Percentiles rank a stretch among this genome's conserved stretches.
These are phyloP conservation scores for Arthroderma sp. DNA, from an alignment of 2,329 filamentous ascomycete genomes.

Conservation along the genomic window DNA sequence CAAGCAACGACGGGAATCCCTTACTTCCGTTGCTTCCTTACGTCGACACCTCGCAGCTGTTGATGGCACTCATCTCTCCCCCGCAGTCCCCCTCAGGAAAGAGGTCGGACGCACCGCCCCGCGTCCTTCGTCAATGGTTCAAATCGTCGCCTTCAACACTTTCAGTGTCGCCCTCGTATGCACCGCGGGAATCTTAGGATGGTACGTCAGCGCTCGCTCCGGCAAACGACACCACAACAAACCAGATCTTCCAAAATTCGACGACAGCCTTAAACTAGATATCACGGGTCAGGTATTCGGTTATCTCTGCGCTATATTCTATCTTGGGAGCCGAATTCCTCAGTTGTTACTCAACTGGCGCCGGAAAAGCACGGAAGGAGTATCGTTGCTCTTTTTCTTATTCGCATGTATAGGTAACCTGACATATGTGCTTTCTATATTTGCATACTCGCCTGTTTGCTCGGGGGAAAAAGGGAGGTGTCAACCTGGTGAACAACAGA, in stretches of 20 bases:
- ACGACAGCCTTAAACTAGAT: slow-evolving; percentile 51
- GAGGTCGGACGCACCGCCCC: slow-evolving; percentile 35
- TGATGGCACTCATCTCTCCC: slow-evolving; percentile 59
- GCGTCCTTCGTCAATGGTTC: slow-evolving; percentile 25
- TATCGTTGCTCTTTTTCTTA: slow-evolving; percentile 88
- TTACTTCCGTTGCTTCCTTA: slow-evolving; percentile 26
- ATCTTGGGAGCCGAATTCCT: slow-evolving; percentile 78
- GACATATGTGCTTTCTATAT: slow-evolving; percentile 82
- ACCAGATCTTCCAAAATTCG: slow-evolving; percentile 22
- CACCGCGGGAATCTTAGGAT: slow-evolving; percentile 69
- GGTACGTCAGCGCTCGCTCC: slow-evolving; percentile 57
- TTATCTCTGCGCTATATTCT: slow-evolving; percentile 78
- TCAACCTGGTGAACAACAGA: slow-evolving; percentile 49
- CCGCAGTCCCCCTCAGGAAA: slow-evolving; percentile 57
- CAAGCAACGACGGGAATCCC: slow-evolving; percentile 9
- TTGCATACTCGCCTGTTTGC: slow-evolving; percentile 75
- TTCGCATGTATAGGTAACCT: slow-evolving; percentile 94
- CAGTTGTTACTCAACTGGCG: slow-evolving; percentile 87
- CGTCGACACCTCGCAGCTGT: slow-evolving; percentile 43
- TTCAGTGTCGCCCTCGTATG: slow-evolving; percentile 70
- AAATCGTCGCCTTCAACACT: slow-evolving; percentile 56
- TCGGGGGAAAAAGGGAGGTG: slow-evolving; percentile 38
- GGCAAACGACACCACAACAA: slow-evolving; percentile 16
- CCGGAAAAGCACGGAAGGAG: slow-evolving; percentile 83
- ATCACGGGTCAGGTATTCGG: slow-evolving; percentile 79